Percentiles rank a stretch among this genome's conserved stretches.
phyloP scores from a whole-genome alignment of 768 basidiomycete species.

The Tulasnella sp. region DNA sequence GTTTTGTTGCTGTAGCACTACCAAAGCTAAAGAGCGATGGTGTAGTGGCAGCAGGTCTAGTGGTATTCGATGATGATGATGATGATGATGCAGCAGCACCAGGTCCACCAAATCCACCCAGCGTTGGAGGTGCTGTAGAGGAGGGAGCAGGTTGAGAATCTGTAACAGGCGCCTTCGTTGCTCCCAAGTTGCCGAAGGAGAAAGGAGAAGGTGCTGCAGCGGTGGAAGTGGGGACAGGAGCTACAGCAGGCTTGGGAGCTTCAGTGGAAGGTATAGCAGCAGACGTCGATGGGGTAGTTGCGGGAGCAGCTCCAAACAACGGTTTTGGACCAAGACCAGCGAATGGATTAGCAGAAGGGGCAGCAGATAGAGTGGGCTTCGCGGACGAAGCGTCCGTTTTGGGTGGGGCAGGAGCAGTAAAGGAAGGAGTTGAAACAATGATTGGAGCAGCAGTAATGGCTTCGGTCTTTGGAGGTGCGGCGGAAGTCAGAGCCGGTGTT shows the following conservation, averaged over 20 bases:
- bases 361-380: constrained; percentile 18
- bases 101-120: constrained; percentile 12
- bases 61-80: constrained; percentile 11
- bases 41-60: constrained; percentile 16
- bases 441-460: constrained; percentile 1
- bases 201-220: neutral
- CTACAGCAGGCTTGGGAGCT: neutral
- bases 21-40: constrained; percentile 17
- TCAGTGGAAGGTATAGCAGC: constrained; percentile 18
- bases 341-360: constrained; percentile 23
- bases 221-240: neutral
- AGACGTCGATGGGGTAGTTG: constrained; percentile 18
- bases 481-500: constrained; percentile 13
- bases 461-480: constrained; percentile 20
- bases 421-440: neutral
- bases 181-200: neutral
- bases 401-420: constrained; percentile 12
- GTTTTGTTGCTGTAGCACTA: constrained; percentile 7
- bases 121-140: neutral
- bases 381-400: constrained; percentile 14
- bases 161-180: constrained; percentile 15
- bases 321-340: too few species aligned
- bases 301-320: constrained; percentile 14
- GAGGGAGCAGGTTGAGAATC: constrained; percentile 10
- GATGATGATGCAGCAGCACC: constrained; percentile 11